Base-by-base conservation (phyloP, 257 asterid species). In the Linderniella brevidens region DNA sequence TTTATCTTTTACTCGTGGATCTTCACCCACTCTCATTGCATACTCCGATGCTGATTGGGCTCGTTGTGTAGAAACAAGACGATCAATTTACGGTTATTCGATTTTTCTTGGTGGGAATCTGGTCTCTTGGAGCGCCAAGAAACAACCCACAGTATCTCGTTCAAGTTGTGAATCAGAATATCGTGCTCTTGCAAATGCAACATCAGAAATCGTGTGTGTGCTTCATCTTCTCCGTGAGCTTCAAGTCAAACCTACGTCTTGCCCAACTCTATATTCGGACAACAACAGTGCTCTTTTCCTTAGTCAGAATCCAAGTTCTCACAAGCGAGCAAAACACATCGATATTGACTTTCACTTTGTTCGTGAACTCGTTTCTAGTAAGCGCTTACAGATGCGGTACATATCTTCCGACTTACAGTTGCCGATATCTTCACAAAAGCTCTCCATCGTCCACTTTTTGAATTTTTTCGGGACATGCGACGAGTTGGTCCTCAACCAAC, bases 121-220 rank as follows among this genome's bases (percentile, higher is more conserved):
- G 9, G 44, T 40, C 44, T 40, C 44, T 13, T 40, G 44, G 44
- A 40, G 13, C 9, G 44, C 44, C 9, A 40, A 40, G 44, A 40
- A n/a, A 40, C 44, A 40, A 40, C 44, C 44, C 13, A 40, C 44
- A 13, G 9, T 40, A 2, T 11, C 44, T 40, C 44, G 44, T 13
- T 40, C 44, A 13, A 40, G 44, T 40, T 40, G 15, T 40, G 44
- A 40, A 13, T 40, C 44, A 11, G 44, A 40, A 40, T 40, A 40
- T 40, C 44, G 44, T 11, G 44, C 44, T 40, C 13, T 40, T 11
- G 44, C 44, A 40, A 40, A 40, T 13, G 15, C 44, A 13, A 9
- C 44, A 1, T 40, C 44, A 11, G 44, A 40, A 40, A 11, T 40
- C 4, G 44, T 40, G 9, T 40, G 44, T 11, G 44, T 40, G 13